Evolutionary conservation across 768 basidiomycete species (phyloP).

Genomic region (Leucosporidium creatinivorum): DNA sequence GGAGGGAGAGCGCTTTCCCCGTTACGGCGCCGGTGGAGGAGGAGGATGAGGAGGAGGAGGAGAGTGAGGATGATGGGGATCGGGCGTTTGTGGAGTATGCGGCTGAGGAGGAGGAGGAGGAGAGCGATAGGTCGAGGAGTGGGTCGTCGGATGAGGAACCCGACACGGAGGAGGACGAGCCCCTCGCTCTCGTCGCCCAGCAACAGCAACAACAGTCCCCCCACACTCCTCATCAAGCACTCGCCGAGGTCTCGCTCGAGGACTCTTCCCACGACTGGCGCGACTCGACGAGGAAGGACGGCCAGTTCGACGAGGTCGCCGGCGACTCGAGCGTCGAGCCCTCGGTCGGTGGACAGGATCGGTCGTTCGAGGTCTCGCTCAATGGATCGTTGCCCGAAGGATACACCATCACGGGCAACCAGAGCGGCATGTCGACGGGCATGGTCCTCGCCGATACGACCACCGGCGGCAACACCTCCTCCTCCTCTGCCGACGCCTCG

Average conservation of each 20-base stretch:
- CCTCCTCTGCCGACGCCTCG: not conserved
- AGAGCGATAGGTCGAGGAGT: constrained; percentile 16
- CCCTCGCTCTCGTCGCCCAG: not conserved
- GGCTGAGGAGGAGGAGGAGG: constrained; percentile 41
- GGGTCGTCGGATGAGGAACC: constrained; percentile 4
- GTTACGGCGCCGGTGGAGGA: constrained; percentile 24
- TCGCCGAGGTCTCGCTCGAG: not conserved
- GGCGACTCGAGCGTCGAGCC: constrained; percentile 4
- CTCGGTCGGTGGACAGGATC: constrained; percentile 32
- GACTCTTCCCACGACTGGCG: constrained; percentile 5
- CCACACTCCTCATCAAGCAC: not conserved
- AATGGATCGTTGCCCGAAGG: constrained; percentile 38
- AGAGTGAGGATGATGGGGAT: constrained; percentile 12
- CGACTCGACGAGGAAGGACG: constrained; percentile 8
- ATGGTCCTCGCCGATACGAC: constrained; percentile 31
- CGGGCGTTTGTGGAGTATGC: constrained; percentile 31
- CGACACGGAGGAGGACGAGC: constrained; percentile 10
- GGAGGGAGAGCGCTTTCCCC: constrained; percentile 11
- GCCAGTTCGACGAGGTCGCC: constrained; percentile 1
- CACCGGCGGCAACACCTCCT: constrained; percentile 45
- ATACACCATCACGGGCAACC: constrained; percentile 39
- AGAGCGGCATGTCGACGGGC: constrained; percentile 33
- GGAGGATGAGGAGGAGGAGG: constrained; percentile 34
- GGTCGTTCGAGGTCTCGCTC: constrained; percentile 20
- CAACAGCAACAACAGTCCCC: not conserved